Evolutionary conservation across 2,329 filamentous ascomycete species (phyloP), one percentile per base, ranked within the genome.

Genomic region (Exutisphaerella laricina): DNA sequence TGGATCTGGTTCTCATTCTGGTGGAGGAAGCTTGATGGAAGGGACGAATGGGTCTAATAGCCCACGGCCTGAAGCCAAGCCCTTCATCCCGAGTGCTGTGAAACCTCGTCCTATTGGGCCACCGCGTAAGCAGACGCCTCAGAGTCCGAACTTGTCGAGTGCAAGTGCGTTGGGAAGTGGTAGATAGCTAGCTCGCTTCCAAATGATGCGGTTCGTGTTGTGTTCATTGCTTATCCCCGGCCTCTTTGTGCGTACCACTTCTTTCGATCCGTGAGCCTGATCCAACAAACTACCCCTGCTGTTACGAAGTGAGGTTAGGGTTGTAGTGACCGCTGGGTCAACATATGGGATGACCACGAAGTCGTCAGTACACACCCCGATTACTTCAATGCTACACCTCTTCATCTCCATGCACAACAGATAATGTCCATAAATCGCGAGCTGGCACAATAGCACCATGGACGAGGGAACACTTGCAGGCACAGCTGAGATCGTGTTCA

Each of bases 31-130:
- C 35, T 25, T 52, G 30, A 44, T 50, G 25, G 57, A 53, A n/a
- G 53, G 53, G 35, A 50, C 50, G 17, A 55, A 56, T 46, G 59
- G 57, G 14, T 62, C 59, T 17, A 63, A 59, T 39, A 61, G 58
- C 37, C 60, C 60, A 28, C 50, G 58, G 16, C 59, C 60, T 25
- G 58, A 63, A 40, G 59, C 60, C 14, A 58, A 59, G 41, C 52
- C 54, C 32, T 62, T 62, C 46, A 41, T 60, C 21, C 59, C 60
- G 16, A 46, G 46, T 23, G 43, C 45, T 41, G 30, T 20, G 17
- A 14, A 28, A 30, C 46, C 51, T 7, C 50, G 53, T 22, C 45
- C 56, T 7, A 59, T 60, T 42, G 56, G 57, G 29, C 58, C 53
- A 35, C 53, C 56, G 37, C 48, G 49, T 18, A 57, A 53, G 44